Percentiles rank a stretch among this genome's conserved stretches.
phyloP scores from a whole-genome alignment of 2,329 filamentous ascomycete species.

The Aspergillus pseudoterreus region DNA sequence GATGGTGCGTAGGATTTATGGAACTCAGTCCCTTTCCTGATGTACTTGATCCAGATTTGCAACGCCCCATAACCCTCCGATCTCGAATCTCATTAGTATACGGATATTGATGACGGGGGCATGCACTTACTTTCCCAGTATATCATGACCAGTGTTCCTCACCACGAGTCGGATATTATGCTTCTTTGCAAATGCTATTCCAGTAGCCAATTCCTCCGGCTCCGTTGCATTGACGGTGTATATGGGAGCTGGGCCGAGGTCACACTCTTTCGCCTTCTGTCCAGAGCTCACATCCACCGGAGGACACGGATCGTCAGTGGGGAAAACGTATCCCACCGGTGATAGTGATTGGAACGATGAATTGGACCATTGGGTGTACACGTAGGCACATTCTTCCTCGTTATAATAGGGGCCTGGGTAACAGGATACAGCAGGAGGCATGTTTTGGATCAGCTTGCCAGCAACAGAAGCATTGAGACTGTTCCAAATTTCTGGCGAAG shows the following conservation, averaged over 20 bases:
- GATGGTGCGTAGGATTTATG: constrained; percentile 23
- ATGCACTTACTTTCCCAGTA: constrained; percentile 11
- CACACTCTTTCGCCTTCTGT: constrained; percentile 19
- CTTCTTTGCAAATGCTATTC: constrained; percentile 41
- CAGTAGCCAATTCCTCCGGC: constrained; percentile 19
- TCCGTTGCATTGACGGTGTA: constrained; percentile 28
- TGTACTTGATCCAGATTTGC: constrained; percentile 28
- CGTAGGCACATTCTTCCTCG: constrained; percentile 19
- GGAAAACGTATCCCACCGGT: constrained; percentile 26
- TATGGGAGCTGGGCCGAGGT: constrained; percentile 22
- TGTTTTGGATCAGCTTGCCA: constrained; percentile 30
- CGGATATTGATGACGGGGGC: neutral
- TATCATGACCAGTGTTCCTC: constrained; percentile 40
- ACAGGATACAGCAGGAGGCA: constrained; percentile 32
- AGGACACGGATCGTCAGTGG: constrained; percentile 24
- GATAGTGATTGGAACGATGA: constrained; percentile 22
- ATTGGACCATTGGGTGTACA: constrained; percentile 23
- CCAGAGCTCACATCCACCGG: constrained; percentile 20
- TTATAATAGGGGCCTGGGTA: constrained; percentile 28
- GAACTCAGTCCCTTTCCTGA: constrained; percentile 26
- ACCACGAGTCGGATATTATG: constrained; percentile 51
- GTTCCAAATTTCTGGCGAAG: constrained; percentile 24
- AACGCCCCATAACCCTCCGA: constrained; percentile 28
- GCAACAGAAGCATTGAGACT: constrained; percentile 30
- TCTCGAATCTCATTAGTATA: constrained; percentile 5